Percentiles rank a stretch among this genome's conserved stretches.
Conservation (phyloP, 169 alveolate genomes). For the Pseudocohnilembus persalinus region DNA sequence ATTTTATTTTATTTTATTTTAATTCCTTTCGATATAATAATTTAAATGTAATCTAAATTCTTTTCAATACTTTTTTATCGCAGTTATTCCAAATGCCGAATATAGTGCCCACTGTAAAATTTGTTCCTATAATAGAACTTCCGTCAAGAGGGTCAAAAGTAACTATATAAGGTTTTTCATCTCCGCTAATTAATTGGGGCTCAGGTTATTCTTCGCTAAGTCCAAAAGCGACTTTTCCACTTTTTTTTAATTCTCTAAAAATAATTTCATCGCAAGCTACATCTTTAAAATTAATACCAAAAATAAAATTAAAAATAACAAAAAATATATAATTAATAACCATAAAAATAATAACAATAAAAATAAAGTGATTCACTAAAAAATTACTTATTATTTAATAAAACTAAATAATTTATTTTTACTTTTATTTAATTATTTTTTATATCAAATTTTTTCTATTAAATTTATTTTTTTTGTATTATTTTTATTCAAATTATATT, state of each 20-base stretch:
- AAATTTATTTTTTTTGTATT: too few relatives aligned
- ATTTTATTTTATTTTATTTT: too few relatives aligned
- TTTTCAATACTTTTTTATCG: constrained; percentile 28
- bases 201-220: constrained; percentile 40
- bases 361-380: too few relatives aligned
- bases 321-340: too few relatives aligned
- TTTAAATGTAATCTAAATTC: too few relatives aligned
- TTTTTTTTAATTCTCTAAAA: constrained; percentile 27
- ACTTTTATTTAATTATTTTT: too few relatives aligned
- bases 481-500: too few relatives aligned
- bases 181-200: constrained; percentile 42
- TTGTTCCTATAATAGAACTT: constrained; percentile 81
- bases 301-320: too few relatives aligned
- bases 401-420: too few relatives aligned
- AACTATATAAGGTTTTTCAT: constrained; percentile 57
- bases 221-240: constrained; percentile 28
- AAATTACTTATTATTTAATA: too few relatives aligned
- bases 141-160: constrained; percentile 91
- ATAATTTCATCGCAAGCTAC: constrained; percentile 31
- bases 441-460: too few relatives aligned
- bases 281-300: constrained; percentile 16
- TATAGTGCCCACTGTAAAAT: constrained; percentile 87
- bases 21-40: too few relatives aligned
- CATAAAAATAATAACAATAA: neutral
- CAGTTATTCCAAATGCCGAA: constrained; percentile 84